Percentiles rank a stretch among this genome's conserved stretches.
Conservation (phyloP, 2,329 filamentous ascomycete species). For the Exophiala aquamarina region DNA sequence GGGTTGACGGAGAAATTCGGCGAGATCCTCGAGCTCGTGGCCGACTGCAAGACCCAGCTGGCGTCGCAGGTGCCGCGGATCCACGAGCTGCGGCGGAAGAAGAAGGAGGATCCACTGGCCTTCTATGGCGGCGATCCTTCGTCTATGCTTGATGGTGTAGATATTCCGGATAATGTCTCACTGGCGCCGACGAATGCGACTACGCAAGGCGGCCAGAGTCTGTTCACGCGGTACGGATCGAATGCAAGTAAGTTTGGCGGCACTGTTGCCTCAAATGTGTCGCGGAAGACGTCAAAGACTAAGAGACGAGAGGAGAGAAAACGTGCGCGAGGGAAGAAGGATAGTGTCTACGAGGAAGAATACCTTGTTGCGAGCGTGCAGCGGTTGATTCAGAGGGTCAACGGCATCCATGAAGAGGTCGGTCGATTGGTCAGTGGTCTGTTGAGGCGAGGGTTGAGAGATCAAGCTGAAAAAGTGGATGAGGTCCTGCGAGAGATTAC, state of each 20-base stretch:
- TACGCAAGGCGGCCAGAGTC: conserved; percentile 72
- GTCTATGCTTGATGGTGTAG: conserved; percentile 51
- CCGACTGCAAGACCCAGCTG: conserved; percentile 87
- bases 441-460: conserved; percentile 78
- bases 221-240: conserved; percentile 88
- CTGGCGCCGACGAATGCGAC: conserved; percentile 81
- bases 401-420: conserved; percentile 70
- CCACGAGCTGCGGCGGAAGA: conserved; percentile 75
- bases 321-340: conserved; percentile 89
- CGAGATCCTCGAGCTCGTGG: conserved; percentile 83
- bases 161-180: conserved; percentile 89
- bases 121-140: conserved; percentile 80
- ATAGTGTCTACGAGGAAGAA: conserved; percentile 96
- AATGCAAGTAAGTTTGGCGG: conserved; percentile 36
- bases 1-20: conserved; percentile 79
- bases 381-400: conserved; percentile 78
- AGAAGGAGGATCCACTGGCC: conserved; percentile 78
- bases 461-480: conserved; percentile 78
- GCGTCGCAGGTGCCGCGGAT: conserved; percentile 83
- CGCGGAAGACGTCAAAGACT: conserved; percentile 82
- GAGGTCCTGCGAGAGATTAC: conserved; percentile 72
- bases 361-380: conserved; percentile 88
- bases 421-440: conserved; percentile 73
- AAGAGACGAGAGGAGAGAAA: conserved; percentile 90
- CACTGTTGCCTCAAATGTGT: conserved; percentile 68